Percentiles rank a stretch among this genome's conserved stretches.
These are phyloP conservation scores for Salvia rosmarinus DNA, from an alignment of 257 asterid species.

Conservation along the genomic window DNA sequence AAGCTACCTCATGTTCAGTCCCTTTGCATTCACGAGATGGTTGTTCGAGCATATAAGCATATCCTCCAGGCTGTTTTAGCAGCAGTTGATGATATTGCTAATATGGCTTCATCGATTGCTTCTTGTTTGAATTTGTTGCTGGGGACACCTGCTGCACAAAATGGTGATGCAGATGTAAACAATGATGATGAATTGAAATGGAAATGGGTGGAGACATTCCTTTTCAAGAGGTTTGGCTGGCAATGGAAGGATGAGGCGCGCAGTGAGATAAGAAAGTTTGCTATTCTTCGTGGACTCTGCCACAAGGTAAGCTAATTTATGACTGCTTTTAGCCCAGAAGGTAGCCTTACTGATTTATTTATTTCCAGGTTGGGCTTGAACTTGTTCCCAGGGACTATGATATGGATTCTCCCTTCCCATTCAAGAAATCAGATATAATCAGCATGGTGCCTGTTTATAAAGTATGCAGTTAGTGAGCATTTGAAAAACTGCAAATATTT, in stretches of 20 bases:
- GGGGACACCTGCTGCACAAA: slow-evolving; percentile 55
- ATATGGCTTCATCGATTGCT: slow-evolving; percentile 65
- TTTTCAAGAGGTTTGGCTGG: slow-evolving; percentile 62
- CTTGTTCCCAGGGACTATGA: slow-evolving; percentile 79
- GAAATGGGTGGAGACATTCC: slow-evolving; percentile 74
- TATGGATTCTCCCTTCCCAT: slow-evolving; percentile 70
- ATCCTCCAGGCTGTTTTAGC: slow-evolving; percentile 71
- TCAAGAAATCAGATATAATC: slow-evolving; percentile 66
- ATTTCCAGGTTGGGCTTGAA: slow-evolving; percentile 76
- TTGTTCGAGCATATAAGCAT: slow-evolving; percentile 82
- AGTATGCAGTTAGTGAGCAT: slow-evolving; percentile 43
- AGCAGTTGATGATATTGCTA: slow-evolving; percentile 54
- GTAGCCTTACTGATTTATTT: slow-evolving; percentile 2
- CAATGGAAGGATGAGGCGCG: slow-evolving; percentile 58
- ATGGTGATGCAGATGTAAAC: slow-evolving; percentile 41
- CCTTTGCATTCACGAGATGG: slow-evolving; percentile 82
- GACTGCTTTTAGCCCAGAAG: slow-evolving; percentile 6
- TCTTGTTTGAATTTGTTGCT: slow-evolving; percentile 71
- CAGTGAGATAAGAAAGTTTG: slow-evolving; percentile 60
- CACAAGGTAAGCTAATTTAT: slow-evolving; percentile 57
- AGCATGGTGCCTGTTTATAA: slow-evolving; percentile 78
- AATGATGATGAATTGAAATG: slow-evolving; percentile 58
- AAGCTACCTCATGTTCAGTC: slow-evolving; percentile 86
- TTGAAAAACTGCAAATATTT: slow-evolving; percentile 21
- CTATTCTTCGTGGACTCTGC: slow-evolving; percentile 80